phyloP scores from a whole-genome alignment of 441 rosid genomes.

The Croton setiger region DNA sequence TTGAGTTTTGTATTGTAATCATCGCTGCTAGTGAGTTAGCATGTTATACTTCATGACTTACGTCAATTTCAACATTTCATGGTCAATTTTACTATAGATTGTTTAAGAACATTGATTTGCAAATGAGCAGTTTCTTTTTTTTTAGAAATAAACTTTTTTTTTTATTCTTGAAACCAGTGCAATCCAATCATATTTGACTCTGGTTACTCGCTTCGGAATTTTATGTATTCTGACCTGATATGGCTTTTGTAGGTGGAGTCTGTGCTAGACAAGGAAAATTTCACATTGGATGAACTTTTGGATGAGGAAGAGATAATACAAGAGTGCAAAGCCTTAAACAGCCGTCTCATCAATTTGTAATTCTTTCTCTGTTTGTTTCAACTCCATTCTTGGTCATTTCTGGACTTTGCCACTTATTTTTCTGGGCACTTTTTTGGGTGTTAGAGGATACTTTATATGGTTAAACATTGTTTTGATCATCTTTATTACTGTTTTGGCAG shows the following conservation, averaged over 20 bases:
- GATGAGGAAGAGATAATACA: conserved; percentile 98
- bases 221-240: conserved; percentile 2
- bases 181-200: background rate
- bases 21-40: background rate
- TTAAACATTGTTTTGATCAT: too few species aligned
- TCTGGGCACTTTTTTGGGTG: conserved; percentile 4
- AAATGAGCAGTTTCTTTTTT: background rate
- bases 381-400: background rate
- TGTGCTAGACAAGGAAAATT: conserved; percentile 80
- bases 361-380: conserved; percentile 1
- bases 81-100: background rate
- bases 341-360: conserved; percentile 91
- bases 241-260: conserved; percentile 67
- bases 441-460: conserved; percentile 13
- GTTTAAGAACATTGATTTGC: conserved; percentile 1
- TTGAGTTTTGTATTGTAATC: conserved; percentile 11
- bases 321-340: conserved; percentile 94
- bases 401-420: background rate
- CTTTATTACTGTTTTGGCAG: conserved; percentile 38
- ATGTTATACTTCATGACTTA: background rate
- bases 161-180: background rate
- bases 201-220: background rate
- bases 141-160: background rate
- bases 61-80: background rate
- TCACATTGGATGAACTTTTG: conserved; percentile 89